A percentile compares a stretch with the other conserved stretches of the same genome.
Conservation (phyloP, 306 rosid species). For the Prunus mongolica region DNA sequence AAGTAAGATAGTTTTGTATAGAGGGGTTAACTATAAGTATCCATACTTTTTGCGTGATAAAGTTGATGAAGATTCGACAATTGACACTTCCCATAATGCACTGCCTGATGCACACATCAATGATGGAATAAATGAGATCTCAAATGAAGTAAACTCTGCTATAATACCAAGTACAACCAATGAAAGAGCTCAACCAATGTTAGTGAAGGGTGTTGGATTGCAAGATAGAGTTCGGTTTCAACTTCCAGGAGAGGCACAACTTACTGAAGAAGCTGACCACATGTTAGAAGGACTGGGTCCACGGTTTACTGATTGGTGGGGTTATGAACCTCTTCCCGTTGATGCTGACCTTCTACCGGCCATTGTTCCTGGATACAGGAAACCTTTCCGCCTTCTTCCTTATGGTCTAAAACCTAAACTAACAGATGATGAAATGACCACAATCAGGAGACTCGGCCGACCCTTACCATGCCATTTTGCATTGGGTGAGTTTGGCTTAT, state of each 20-base stretch:
- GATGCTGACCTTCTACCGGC: constrained; percentile 94
- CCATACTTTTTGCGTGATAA: constrained; percentile 66
- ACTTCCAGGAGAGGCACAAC: constrained; percentile 71
- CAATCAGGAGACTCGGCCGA: constrained; percentile 69
- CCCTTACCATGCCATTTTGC: constrained; percentile 89
- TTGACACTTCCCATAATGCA: constrained; percentile 28
- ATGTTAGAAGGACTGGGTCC: constrained; percentile 84
- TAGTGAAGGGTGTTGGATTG: constrained; percentile 80
- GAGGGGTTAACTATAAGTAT: constrained; percentile 72
- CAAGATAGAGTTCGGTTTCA: constrained; percentile 69
- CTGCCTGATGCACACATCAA: constrained; percentile 26
- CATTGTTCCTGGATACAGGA: constrained; percentile 67
- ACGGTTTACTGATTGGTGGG: constrained; percentile 95
- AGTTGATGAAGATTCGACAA: constrained; percentile 19
- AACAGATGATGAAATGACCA: constrained; percentile 91
- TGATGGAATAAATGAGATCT: constrained; percentile 23
- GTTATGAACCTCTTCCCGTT: constrained; percentile 81
- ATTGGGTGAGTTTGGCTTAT: constrained; percentile 57
- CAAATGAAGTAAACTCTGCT: constrained; percentile 30
- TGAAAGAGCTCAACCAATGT: constrained; percentile 28
- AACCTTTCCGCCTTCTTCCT: constrained; percentile 94
- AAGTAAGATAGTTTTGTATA: constrained; percentile 73
- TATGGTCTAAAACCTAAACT: constrained; percentile 79
- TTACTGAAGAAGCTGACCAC: constrained; percentile 72
- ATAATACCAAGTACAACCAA: constrained; percentile 21